A percentile compares a stretch with the other conserved stretches of the same genome.
Evolutionary conservation across 345 rosid genomes (phyloP).

Genomic region (Pelargonium nanum): DNA sequence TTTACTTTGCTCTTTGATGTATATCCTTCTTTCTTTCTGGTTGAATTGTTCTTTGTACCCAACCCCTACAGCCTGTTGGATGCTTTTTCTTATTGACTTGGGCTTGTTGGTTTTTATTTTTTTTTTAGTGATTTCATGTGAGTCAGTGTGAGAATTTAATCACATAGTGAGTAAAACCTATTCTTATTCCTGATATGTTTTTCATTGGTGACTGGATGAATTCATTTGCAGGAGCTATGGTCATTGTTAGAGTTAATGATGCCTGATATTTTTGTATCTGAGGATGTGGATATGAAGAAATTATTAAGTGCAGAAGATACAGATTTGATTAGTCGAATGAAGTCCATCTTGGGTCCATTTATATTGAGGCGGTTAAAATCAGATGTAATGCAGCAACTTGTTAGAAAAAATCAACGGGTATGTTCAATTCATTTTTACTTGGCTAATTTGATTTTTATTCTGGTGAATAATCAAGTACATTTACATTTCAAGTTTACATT

Average conservation of each 20-base stretch:
- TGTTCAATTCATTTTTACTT: conserved; percentile 8
- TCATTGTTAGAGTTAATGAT: conserved; percentile 91
- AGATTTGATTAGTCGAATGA: conserved; percentile 74
- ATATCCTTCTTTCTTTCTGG: too few relatives aligned
- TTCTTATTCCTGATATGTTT: conserved; percentile 7
- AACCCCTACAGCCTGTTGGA: too few relatives aligned
- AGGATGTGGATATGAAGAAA: conserved; percentile 84
- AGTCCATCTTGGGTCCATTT: conserved; percentile 91
- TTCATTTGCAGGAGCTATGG: conserved; percentile 73
- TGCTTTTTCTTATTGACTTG: too few relatives aligned
- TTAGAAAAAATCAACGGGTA: conserved; percentile 86
- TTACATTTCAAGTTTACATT: background rate
- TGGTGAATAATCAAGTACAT: background rate
- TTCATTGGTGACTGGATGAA: conserved; percentile 12
- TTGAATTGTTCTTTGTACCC: background rate
- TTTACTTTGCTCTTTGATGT: background rate
- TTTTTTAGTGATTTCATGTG: background rate
- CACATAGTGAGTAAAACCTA: background rate
- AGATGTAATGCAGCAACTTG: conserved; percentile 97
- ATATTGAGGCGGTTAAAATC: conserved; percentile 89
- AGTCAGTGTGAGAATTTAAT: background rate
- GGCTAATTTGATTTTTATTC: background rate
- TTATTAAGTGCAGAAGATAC: conserved; percentile 73
- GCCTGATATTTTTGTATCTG: conserved; percentile 92
- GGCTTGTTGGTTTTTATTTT: too few relatives aligned